phyloP scores from a whole-genome alignment of 352 stramenopile species.

The Pilasporangium apinafurcum region DNA sequence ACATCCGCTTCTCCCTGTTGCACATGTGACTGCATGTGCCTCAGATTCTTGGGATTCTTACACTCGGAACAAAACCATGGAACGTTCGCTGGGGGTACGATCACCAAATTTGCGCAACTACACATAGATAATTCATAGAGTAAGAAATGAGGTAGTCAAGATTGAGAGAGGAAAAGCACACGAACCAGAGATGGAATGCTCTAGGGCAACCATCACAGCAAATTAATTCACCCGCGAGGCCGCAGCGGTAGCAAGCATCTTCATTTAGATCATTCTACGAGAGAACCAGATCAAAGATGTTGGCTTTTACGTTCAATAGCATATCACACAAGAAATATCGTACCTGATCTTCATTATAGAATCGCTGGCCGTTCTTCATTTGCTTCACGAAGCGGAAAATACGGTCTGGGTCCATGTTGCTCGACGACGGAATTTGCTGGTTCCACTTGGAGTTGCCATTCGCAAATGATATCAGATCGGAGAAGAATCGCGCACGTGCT shows the following conservation, averaged over 20 bases:
- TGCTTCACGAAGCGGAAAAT: conserved; percentile 68
- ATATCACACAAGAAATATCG: background rate
- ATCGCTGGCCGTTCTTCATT: conserved; percentile 52
- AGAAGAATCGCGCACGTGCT: conserved; percentile 35
- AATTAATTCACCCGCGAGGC: conserved; percentile 62
- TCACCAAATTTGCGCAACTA: conserved; percentile 62
- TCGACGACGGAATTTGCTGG: conserved; percentile 32
- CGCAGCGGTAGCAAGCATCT: conserved; percentile 72
- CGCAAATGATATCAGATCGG: conserved; percentile 57
- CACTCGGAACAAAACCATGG: conserved; percentile 71
- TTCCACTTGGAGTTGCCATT: conserved; percentile 69
- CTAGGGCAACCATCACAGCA: conserved; percentile 78
- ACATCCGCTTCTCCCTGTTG: background rate
- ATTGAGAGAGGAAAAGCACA: background rate
- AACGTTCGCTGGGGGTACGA: conserved; percentile 39
- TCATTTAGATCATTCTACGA: conserved; percentile 73
- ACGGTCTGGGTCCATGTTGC: conserved; percentile 43
- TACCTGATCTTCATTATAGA: conserved; percentile 57
- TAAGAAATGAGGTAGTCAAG: background rate
- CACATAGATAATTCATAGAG: background rate
- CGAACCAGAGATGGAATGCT: conserved; percentile 66
- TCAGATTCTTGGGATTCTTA: conserved; percentile 35
- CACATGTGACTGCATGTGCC: conserved; percentile 8
- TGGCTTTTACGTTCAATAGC: conserved; percentile 1
- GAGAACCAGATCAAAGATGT: background rate